A percentile compares a stretch with the other conserved stretches of the same genome.
Evolutionary conservation across 345 rosid species (phyloP).

Genomic region (Cardamine occulta): DNA sequence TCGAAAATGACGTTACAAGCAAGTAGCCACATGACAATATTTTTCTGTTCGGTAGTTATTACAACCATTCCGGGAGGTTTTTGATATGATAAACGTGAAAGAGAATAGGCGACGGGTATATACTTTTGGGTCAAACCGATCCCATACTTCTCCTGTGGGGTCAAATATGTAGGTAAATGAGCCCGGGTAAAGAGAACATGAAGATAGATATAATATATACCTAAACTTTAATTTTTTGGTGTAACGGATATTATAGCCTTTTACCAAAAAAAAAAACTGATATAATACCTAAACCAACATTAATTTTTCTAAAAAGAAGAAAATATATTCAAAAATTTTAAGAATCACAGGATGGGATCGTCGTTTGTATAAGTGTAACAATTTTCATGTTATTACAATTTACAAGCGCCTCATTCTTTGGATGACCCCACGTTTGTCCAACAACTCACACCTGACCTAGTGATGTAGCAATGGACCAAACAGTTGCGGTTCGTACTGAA

Average conservation of each 20-base stretch:
- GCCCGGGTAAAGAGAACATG: background rate
- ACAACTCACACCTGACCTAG: constrained; percentile 9
- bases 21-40: constrained; percentile 24
- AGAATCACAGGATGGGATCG: background rate
- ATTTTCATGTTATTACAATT: background rate
- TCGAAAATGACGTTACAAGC: constrained; percentile 16
- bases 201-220: background rate
- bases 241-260: no score
- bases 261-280: no score
- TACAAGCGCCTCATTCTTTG: constrained; percentile 15
- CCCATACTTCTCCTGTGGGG: background rate
- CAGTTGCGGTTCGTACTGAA: background rate
- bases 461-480: constrained; percentile 14
- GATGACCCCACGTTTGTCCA: constrained; percentile 15
- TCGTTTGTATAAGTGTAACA: background rate
- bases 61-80: background rate
- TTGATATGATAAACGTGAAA: constrained; percentile 9
- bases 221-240: background rate
- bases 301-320: background rate
- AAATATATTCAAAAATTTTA: background rate
- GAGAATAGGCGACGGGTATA: background rate
- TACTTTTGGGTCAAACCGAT: background rate
- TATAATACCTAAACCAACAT: background rate
- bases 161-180: background rate
- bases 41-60: constrained; percentile 16